Conservation (phyloP, 176 grass and related monocot genomes). For the Elymus sibiricus region DNA sequence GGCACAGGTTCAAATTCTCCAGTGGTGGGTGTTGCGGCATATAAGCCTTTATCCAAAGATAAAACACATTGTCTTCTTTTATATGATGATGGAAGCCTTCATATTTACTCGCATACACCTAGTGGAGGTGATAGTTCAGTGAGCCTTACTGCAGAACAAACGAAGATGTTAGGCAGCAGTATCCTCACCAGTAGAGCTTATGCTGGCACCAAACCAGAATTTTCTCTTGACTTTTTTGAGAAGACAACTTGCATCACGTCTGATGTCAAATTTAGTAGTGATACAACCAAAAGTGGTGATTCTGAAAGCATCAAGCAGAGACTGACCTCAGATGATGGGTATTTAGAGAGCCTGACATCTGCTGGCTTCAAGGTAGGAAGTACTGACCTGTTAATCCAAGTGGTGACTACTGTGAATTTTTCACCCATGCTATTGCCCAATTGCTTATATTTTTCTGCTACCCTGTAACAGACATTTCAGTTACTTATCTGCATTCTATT, state of each 20-base stretch:
- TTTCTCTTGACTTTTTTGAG: conserved; percentile 96
- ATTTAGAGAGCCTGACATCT: conserved; percentile 66
- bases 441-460: conserved; percentile 19
- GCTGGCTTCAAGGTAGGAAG: conserved; percentile 83
- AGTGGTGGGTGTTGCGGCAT: conserved; percentile 85
- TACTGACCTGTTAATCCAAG: conserved; percentile 11
- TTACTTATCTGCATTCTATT: conserved; percentile 26
- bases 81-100: conserved; percentile 98
- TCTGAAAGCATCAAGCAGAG: conserved; percentile 92
- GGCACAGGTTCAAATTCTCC: conserved; percentile 55
- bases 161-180: conserved; percentile 78
- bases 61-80: conserved; percentile 91
- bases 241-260: conserved; percentile 78
- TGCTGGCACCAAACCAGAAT: conserved; percentile 68
- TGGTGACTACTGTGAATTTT: conserved; percentile 8
- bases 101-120: conserved; percentile 80
- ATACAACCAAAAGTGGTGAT: conserved; percentile 76
- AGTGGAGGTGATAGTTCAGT: conserved; percentile 50
- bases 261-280: conserved; percentile 81
- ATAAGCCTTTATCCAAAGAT: conserved; percentile 98
- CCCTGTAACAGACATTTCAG: conserved; percentile 13
- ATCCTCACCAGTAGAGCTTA: conserved; percentile 80
- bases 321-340: conserved; percentile 81
- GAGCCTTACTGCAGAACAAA: conserved; percentile 64
- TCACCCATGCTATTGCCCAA: conserved; percentile 1